Base-by-base conservation (phyloP, 495 filamentous ascomycete species). In the Hyaloscypha finlandica region DNA sequence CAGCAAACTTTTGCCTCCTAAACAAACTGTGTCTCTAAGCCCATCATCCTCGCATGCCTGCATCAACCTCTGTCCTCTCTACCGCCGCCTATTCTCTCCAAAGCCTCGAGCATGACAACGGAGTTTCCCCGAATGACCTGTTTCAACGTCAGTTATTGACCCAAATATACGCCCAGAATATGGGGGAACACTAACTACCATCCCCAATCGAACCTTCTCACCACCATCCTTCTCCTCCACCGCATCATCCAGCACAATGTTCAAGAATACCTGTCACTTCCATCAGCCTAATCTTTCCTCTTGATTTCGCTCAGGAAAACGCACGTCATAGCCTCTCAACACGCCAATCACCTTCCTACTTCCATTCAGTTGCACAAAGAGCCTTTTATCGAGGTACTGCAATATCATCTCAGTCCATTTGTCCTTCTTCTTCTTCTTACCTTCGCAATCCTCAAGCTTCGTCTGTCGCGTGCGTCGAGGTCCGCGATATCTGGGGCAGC, bases 381-480 rank as follows among this genome's bases (percentile, higher is more conserved):
- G 86, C 78, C 96, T 88, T 85, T 99, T 99, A 84, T 98, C 95
- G 82, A 99, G 93, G 81, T 99, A 99, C 95, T 99, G 77, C 25
- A 68, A 52, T 35, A 54, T 22, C 0, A 57, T 22, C 59, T 67
- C 59, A 70, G 70, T 65, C 66, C 68, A 64, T 68, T 67, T 69
- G 25, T 64, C 33, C 12, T 48, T 45, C 33, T 54, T 62, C 48
- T 20, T 0, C 8, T 63, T 29, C 73, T 76, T 58, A 66, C 62
- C 35, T 6, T 66, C 53, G 58, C 68, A 52, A 33, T 53, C 32
- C 37, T 67, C 31, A 4, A 48, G 42, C 29, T 35, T 20, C 14
- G n/a, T 30, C 53, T 29, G 39, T 54, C 39, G 68, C 53, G 58
- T 66, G 57, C 57, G 31, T 33, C 66, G 68, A 45, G 9, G 39